Evolutionary conservation across 2,329 filamentous ascomycete genomes (phyloP), one percentile per base, ranked within the genome.

Genomic region (Zymoseptoria passerinii): DNA sequence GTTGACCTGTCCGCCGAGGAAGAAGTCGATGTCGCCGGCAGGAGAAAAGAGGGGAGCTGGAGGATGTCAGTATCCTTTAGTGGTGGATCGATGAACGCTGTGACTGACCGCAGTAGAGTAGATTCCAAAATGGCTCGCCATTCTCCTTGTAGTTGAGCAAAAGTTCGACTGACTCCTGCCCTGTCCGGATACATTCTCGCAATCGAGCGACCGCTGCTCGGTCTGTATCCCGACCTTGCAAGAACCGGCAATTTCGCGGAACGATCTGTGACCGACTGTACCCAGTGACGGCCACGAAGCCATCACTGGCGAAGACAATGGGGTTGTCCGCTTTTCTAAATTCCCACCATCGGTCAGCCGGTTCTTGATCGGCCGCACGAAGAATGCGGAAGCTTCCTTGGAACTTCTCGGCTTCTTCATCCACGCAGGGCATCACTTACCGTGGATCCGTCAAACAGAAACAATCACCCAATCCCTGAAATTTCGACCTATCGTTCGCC

Each of bases 1-100:
- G 61, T 85, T 80, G 54, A 85, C 77, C 61, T 85, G 80, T 0
- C 77, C 81, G 0, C 80, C 81, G 16, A 86, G 73, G 63, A 80
- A 82, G 68, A 79, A 83, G 0, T 73, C 74, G 1, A 80, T 68
- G 7, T 76, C 76, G 2, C 81, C 81, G 0, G 73, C 63, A 0
- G 70, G 67, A 58, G 83, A 78, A 23, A 76, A 72, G 0, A 86
- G 69, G 0, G 83, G 82, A 27, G 50, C 50, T 52, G 27, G n/a
- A 13, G 1, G 2, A 4, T 18, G 50, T 52, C 23, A 52, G 50
- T n/a, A 18, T 52, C n/a, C 23, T 10, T 10, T 27, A 18, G 9
- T 8, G 6, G 6, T 8, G 18, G 10, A 10, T 20, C 9, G 9
- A 10, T 2, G 16, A 13, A 4, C 5, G 49, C 18, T 16, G 5